Evolutionary conservation across 2,329 filamentous ascomycete species (phyloP).

Genomic region (Neonectria punicea): DNA sequence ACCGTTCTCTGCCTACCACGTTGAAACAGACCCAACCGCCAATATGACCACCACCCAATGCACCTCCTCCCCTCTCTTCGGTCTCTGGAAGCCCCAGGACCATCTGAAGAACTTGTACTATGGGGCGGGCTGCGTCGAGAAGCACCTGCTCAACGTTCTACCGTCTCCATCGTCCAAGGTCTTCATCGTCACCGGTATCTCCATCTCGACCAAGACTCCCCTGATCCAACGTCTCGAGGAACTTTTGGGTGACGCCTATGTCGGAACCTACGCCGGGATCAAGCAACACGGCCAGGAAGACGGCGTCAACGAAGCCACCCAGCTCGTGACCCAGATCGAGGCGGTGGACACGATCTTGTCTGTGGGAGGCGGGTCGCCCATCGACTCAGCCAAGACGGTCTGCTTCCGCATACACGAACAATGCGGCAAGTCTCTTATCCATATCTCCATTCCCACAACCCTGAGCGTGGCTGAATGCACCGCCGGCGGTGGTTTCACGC

Average conservation of each 20-base stretch:
- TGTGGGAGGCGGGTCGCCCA: slow-evolving; percentile 27
- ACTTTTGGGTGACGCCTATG: slow-evolving; percentile 23
- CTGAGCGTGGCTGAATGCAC: slow-evolving; percentile 38
- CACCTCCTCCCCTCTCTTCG: slow-evolving; percentile 27
- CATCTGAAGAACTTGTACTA: slow-evolving; percentile 35
- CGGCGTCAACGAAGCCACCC: slow-evolving; percentile 26
- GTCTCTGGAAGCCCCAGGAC: slow-evolving; percentile 33
- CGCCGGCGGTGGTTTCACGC: slow-evolving; percentile 41
- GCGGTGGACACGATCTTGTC: slow-evolving; percentile 31
- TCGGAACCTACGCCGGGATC: slow-evolving; percentile 27
- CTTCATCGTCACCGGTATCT: slow-evolving; percentile 33
- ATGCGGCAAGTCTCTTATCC: slow-evolving; percentile 16
- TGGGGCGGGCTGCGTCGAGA: slow-evolving; percentile 32
- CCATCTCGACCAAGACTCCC: slow-evolving; percentile 27
- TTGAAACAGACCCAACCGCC: neutral
- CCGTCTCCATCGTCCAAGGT: slow-evolving; percentile 29
- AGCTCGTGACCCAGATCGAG: slow-evolving; percentile 7
- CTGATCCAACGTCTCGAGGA: slow-evolving; percentile 24
- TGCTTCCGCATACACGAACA: slow-evolving; percentile 42
- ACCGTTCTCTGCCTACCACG: neutral
- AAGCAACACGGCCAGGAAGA: slow-evolving; percentile 33
- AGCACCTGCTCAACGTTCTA: slow-evolving; percentile 26
- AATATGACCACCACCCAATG: slow-evolving; percentile 28
- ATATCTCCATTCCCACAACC: slow-evolving; percentile 32
- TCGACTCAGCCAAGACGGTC: slow-evolving; percentile 34